Evolutionary conservation across 768 basidiomycete species (phyloP).

Genomic region (Sistotremastrum suecicum): DNA sequence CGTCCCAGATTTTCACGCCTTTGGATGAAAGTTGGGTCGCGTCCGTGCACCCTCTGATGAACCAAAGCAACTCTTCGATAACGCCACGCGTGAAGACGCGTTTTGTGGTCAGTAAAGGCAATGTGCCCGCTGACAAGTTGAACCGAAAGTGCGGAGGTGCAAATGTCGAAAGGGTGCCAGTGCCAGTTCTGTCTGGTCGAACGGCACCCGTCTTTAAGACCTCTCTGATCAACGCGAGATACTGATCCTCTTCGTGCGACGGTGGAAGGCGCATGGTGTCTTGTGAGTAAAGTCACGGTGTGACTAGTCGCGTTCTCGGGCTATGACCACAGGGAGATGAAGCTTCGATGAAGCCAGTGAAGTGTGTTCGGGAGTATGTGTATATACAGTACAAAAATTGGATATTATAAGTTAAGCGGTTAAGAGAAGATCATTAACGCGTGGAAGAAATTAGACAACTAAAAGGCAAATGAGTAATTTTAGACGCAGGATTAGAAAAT

Average conservation of each 20-base stretch:
- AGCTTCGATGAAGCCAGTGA: no score
- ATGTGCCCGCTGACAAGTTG: constrained; percentile 55
- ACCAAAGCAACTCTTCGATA: constrained; percentile 91
- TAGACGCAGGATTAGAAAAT: not conserved
- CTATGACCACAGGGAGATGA: no score
- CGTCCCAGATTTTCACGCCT: constrained; percentile 96
- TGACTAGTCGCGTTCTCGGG: no score
- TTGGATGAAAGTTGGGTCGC: constrained; percentile 58
- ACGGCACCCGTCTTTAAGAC: constrained; percentile 64
- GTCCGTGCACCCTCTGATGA: constrained; percentile 75
- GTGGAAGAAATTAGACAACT: constrained; percentile 15
- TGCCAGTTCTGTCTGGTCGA: constrained; percentile 87
- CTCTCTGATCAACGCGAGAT: constrained; percentile 65
- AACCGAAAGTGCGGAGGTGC: constrained; percentile 86
- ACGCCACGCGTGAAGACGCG: constrained; percentile 88
- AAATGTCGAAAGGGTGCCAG: constrained; percentile 85
- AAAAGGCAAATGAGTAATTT: not conserved
- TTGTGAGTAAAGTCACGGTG: no score
- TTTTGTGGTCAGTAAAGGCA: constrained; percentile 92
- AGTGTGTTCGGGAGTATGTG: not conserved
- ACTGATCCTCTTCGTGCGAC: constrained; percentile 77
- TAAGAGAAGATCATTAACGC: not conserved
- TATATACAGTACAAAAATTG: not conserved
- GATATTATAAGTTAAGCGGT: not conserved
- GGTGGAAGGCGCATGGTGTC: no score